These are phyloP conservation scores for Carex parvula DNA, from an alignment of 176 grass and related monocot species.

Conservation along the genomic window DNA sequence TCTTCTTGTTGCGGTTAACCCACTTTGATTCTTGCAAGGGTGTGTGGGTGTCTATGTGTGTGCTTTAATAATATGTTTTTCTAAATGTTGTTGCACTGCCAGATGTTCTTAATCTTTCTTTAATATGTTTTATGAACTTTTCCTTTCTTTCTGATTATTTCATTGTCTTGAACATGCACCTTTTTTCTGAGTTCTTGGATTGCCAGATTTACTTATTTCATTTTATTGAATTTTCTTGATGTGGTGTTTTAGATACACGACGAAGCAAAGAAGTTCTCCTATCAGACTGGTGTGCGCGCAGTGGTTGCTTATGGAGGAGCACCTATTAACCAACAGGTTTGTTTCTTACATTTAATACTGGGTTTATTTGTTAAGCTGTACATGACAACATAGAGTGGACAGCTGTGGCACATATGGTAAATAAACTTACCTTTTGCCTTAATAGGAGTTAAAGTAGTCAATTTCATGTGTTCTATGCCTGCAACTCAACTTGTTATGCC, in stretches of 20 bases:
- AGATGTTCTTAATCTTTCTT: not conserved
- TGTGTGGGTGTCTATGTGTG: not conserved
- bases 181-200: not conserved
- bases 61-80: not conserved
- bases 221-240: conserved; percentile 22
- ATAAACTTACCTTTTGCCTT: not conserved
- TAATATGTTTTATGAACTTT: not conserved
- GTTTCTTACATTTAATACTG: not conserved
- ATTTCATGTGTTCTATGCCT: conserved; percentile 3
- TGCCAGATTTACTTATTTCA: conserved; percentile 5
- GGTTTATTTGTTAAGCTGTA: not conserved
- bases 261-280: conserved; percentile 86
- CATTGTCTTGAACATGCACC: not conserved
- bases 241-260: conserved; percentile 65
- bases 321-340: conserved; percentile 88
- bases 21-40: not conserved
- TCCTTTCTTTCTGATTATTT: not conserved
- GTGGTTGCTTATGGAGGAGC: conserved; percentile 94
- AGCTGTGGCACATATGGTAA: not conserved
- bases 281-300: conserved; percentile 80
- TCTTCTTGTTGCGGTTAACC: not conserved
- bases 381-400: not conserved
- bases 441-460: not conserved
- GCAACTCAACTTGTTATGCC: not conserved
- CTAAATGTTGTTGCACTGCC: not conserved